Percentiles rank a stretch among this genome's conserved stretches.
These are phyloP conservation scores for Spathaspora arborariae DNA, from an alignment of 805 yeast species.

Conservation along the genomic window DNA sequence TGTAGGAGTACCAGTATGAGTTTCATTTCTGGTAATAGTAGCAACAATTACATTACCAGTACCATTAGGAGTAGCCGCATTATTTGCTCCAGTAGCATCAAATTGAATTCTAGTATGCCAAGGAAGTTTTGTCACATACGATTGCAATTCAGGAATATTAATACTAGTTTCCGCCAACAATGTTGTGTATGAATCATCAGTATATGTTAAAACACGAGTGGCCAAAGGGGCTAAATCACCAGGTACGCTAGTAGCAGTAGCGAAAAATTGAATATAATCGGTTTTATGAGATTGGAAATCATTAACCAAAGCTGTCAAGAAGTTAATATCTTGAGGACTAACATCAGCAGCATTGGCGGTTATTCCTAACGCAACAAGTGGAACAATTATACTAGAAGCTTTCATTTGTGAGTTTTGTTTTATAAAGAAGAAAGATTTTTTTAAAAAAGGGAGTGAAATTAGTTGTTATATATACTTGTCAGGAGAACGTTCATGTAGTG, in stretches of 20 bases:
- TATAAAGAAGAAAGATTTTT: not conserved
- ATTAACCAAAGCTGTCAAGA: constrained; percentile 34
- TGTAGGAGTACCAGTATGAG: constrained; percentile 2
- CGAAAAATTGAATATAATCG: constrained; percentile 24
- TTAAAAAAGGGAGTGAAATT: not conserved
- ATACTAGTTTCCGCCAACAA: constrained; percentile 23
- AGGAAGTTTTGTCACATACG: constrained; percentile 34
- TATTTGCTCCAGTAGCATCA: constrained; percentile 10
- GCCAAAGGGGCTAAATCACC: constrained; percentile 26
- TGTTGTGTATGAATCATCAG: constrained; percentile 37
- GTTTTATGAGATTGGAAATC: constrained; percentile 25
- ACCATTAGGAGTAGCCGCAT: no score
- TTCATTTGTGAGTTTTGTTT: constrained; percentile 14
- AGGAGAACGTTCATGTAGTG: not conserved
- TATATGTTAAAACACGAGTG: constrained; percentile 24
- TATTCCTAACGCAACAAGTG: constrained; percentile 10
- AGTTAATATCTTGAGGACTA: constrained; percentile 19
- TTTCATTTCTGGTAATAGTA: no score
- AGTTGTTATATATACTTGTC: not conserved
- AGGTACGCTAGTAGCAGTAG: constrained; percentile 26
- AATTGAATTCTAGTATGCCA: constrained; percentile 30
- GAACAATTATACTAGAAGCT: constrained; percentile 11
- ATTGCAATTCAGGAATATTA: constrained; percentile 18
- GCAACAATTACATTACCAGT: no score
- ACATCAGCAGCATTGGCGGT: constrained; percentile 19